Evolutionary conservation across 495 filamentous ascomycete genomes (phyloP).

Genomic region (Cercophora scortea): DNA sequence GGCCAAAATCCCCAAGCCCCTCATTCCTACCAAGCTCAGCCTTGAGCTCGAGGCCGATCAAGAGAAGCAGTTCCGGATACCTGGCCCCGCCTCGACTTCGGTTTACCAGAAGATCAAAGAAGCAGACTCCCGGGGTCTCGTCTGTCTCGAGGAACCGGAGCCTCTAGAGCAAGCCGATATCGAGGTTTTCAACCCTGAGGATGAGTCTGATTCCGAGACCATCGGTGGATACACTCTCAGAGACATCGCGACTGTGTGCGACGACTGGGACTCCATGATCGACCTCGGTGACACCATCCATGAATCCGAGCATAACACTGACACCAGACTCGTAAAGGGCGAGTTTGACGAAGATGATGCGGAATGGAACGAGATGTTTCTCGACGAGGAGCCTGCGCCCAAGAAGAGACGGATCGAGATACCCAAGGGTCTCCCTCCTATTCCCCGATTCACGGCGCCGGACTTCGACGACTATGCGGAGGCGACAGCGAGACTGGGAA

Average conservation of each 20-base stretch:
- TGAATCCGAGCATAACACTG: slow-evolving; percentile 12
- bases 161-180: slow-evolving; percentile 46
- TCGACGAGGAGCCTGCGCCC: slow-evolving; percentile 28
- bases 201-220: slow-evolving; percentile 53
- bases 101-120: slow-evolving; percentile 47
- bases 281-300: slow-evolving; percentile 20
- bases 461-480: slow-evolving; percentile 47
- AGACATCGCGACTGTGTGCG: slow-evolving; percentile 72
- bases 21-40: slow-evolving; percentile 78
- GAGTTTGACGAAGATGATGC: slow-evolving; percentile 41
- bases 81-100: slow-evolving; percentile 36
- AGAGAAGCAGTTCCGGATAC: slow-evolving; percentile 67
- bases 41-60: slow-evolving; percentile 77
- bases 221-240: slow-evolving; percentile 62
- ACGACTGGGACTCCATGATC: slow-evolving; percentile 69
- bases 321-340: slow-evolving; percentile 20
- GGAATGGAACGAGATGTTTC: slow-evolving; percentile 46
- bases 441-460: slow-evolving; percentile 32
- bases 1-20: slow-evolving; percentile 64
- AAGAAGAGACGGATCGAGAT: slow-evolving; percentile 30
- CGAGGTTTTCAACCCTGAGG: slow-evolving; percentile 42
- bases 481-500: slow-evolving; percentile 60
- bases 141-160: slow-evolving; percentile 47
- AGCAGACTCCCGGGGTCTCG: slow-evolving; percentile 47
- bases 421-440: slow-evolving; percentile 31